Evolutionary conservation across 257 asterid genomes (phyloP), one percentile per base, ranked within the genome.

Genomic region (Echites panduratus): DNA sequence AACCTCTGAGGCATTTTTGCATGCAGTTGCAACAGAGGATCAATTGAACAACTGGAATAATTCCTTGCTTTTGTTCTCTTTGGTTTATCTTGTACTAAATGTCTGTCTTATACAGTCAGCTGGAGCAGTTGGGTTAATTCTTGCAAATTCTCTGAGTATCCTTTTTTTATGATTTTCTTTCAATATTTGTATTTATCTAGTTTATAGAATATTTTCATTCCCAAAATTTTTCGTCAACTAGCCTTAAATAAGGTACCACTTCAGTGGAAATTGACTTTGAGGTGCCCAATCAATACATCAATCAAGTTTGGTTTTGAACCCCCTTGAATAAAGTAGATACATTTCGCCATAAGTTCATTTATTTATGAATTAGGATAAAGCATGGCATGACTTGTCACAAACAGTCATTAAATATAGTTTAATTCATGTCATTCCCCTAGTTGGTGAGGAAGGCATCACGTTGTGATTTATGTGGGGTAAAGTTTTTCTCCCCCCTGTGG

Each of bases 111-210:
- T 95, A 83, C 83, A 82, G 78, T 82, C 91, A 81, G 93, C 95
- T 43, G 98, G 99, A 16, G 96, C 96, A 68, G 81, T 90, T 59
- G 99, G 98, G 72, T 80, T 95, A 74, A 92, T 92, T 80, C 49
- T 88, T 63, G 99, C 99, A 16, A 95, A 95, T 84, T 86, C 92
- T 70, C 80, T 90, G 96, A 95, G 98, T 95, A 95, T 92, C 99
- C 98, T 91, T 83, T 64, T 20, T 1, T 32, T 32, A 2, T 19
- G 50, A 45, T 27, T 57, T 11, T 75, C 19, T 48, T 47, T 53
- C 26, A 48, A 47, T 57, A 9, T 57, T 38, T 47, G 44, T 47
- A 64, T 7, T 26, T 52, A 8, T 35, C 27, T 8, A 35, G 29
- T 32, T 63, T 63, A 16, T 35, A 6, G 48, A 63, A 35, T 63